Evolutionary conservation across 2,329 filamentous ascomycete species (phyloP).

Genomic region (Curvularia eragrostidis): DNA sequence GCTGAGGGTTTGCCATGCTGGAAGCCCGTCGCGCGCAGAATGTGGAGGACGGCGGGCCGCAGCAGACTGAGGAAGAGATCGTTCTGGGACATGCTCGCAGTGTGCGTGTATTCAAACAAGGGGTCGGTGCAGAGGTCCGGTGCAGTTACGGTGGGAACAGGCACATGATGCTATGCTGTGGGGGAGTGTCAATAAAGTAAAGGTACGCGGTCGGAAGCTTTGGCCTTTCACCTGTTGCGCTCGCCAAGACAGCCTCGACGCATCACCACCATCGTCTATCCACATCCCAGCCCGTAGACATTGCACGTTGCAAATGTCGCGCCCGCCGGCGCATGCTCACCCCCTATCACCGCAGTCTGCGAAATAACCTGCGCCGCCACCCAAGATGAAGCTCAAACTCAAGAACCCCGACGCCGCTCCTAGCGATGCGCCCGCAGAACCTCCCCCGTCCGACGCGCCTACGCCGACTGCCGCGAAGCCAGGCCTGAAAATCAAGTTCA

Average conservation of each 20-base stretch:
- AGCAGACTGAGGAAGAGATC: constrained; percentile 76
- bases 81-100: constrained; percentile 47
- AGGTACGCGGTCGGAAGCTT: constrained; percentile 26
- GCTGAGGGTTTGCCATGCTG: constrained; percentile 81
- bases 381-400: constrained; percentile 45
- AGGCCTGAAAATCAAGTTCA: constrained; percentile 45
- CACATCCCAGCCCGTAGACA: constrained; percentile 2
- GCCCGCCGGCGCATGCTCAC: constrained; percentile 15
- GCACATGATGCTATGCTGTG: constrained; percentile 29
- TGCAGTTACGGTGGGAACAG: constrained; percentile 26
- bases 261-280: constrained; percentile 13
- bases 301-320: constrained; percentile 20
- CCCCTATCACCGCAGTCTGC: constrained; percentile 1
- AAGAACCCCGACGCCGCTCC: constrained; percentile 33
- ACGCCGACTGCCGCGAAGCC: constrained; percentile 24
- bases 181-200: constrained; percentile 18
- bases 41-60: constrained; percentile 86
- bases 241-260: constrained; percentile 25
- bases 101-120: background rate
- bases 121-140: constrained; percentile 27
- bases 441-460: constrained; percentile 23
- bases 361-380: constrained; percentile 1
- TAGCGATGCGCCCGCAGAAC: constrained; percentile 27
- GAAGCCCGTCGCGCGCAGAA: constrained; percentile 89
- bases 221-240: constrained; percentile 27